These are phyloP conservation scores for Aureobasidium sp. DNA, from an alignment of 2,329 filamentous ascomycete species.

Conservation along the genomic window DNA sequence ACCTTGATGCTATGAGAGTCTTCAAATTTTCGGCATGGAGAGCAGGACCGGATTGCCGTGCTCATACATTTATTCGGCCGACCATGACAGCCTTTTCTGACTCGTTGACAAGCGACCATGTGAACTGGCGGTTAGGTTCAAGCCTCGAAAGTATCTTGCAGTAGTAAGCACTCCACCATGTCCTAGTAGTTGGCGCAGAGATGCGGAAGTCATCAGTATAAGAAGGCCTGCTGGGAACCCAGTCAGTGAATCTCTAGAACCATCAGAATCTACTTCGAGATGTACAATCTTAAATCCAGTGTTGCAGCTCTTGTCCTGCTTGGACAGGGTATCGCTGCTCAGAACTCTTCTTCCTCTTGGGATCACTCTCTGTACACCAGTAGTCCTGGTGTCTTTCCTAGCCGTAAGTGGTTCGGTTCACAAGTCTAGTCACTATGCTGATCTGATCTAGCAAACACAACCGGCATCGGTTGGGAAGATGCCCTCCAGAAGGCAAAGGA, in stretches of 20 bases:
- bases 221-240: neutral
- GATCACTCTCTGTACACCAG: conserved; percentile 19
- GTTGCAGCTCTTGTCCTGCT: neutral
- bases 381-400: conserved; percentile 19
- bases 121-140: neutral
- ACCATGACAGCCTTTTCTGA: neutral
- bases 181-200: neutral
- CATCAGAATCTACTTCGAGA: neutral
- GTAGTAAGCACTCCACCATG: neutral
- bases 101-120: neutral
- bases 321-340: neutral
- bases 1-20: neutral
- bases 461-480: conserved; percentile 19
- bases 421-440: too few species aligned
- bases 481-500: conserved; percentile 22
- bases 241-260: neutral
- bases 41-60: neutral
- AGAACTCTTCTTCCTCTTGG: conserved; percentile 16
- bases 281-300: neutral
- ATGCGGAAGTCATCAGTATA: neutral
- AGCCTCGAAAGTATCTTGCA: neutral
- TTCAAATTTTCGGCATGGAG: neutral
- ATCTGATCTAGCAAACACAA: conserved; percentile 16
- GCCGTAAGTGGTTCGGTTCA: conserved; percentile 13
- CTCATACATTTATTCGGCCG: neutral